Conservation (phyloP, 1,284 basidiomycete species). For the Amanita bisporigera region DNA sequence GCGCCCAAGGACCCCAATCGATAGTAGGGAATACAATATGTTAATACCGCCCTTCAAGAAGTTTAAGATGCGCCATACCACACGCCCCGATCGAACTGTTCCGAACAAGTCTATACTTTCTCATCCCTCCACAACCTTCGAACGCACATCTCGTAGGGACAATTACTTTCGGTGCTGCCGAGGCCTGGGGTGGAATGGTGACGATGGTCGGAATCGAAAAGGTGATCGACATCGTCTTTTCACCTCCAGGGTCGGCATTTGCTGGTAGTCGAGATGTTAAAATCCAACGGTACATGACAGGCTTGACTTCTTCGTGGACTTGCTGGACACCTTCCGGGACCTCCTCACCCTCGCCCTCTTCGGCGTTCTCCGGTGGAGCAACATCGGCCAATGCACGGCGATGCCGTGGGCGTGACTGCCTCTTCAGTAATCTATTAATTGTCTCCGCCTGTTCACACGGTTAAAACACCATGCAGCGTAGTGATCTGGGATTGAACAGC, state of each 20-base stretch:
- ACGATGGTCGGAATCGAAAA: constrained; percentile 56
- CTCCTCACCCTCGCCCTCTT: constrained; percentile 42
- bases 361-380: constrained; percentile 34
- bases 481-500: constrained; percentile 15
- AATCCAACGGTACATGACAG: constrained; percentile 68
- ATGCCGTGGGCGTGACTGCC: constrained; percentile 74
- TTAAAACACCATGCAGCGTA: neutral
- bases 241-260: constrained; percentile 10
- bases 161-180: neutral
- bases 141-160: constrained; percentile 42
- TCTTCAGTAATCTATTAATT: constrained; percentile 90
- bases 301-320: constrained; percentile 43
- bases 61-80: constrained; percentile 58
- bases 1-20: no score
- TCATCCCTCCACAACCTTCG: constrained; percentile 45
- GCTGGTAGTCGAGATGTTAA: constrained; percentile 49
- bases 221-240: constrained; percentile 45
- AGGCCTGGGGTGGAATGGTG: neutral
- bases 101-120: constrained; percentile 52
- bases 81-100: constrained; percentile 53
- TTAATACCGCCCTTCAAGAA: constrained; percentile 45
- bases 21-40: no score
- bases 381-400: constrained; percentile 63
- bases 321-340: constrained; percentile 39
- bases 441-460: constrained; percentile 67